Evolutionary conservation across 257 asterid genomes (phyloP).

Genomic region (Primulina eburnea): DNA sequence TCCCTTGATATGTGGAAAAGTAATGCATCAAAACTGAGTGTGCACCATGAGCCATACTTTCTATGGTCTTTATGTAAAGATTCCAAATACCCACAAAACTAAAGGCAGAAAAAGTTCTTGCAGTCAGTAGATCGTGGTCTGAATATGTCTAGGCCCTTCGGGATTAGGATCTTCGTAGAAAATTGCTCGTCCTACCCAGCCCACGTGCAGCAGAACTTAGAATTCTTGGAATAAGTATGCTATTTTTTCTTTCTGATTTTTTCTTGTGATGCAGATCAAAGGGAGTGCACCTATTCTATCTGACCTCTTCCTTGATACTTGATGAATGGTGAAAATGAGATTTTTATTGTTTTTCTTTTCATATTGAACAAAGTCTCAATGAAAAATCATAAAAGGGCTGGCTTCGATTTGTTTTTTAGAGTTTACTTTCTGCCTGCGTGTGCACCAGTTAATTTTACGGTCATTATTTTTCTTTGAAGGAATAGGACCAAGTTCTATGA

Average conservation of each 20-base stretch:
- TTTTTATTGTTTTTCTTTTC: background rate
- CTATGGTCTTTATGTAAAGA: conserved; percentile 33
- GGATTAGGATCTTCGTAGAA: conserved; percentile 18
- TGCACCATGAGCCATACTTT: conserved; percentile 23
- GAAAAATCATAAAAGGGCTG: background rate
- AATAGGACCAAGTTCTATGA: conserved; percentile 14
- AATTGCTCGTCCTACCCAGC: background rate
- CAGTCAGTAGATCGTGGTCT: background rate
- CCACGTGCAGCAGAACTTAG: background rate
- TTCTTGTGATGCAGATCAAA: background rate
- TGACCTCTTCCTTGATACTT: background rate
- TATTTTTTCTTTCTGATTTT: conserved; percentile 1
- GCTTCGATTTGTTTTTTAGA: background rate
- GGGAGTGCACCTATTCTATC: background rate
- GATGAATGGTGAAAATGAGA: background rate
- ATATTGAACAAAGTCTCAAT: background rate
- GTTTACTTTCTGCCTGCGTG: background rate
- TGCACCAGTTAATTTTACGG: background rate
- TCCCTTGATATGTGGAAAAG: background rate
- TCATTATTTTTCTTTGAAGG: background rate
- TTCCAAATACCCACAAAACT: conserved; percentile 21
- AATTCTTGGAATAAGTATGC: conserved; percentile 2
- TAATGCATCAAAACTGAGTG: conserved; percentile 2
- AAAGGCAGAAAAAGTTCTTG: conserved; percentile 19
- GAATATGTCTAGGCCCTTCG: conserved; percentile 4